Evolutionary conservation across 73 alveolate genomes (phyloP).

Genomic region (Paramecium primaurelia): DNA sequence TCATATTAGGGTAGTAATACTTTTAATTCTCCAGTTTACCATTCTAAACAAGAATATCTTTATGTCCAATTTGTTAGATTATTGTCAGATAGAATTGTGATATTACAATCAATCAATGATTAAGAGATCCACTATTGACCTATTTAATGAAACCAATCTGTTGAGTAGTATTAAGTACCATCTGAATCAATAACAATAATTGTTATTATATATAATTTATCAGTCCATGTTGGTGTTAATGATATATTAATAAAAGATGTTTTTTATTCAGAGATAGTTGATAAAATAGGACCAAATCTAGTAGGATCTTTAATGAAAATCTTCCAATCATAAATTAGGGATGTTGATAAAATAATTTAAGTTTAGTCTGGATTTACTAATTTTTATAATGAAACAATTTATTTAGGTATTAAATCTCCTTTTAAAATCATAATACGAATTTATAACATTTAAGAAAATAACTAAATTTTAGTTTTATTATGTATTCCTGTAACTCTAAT

Average conservation of each 20-base stretch:
- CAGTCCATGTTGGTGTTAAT: background rate
- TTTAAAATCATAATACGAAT: background rate
- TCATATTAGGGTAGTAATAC: background rate
- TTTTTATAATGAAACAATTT: background rate
- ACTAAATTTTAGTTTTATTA: background rate
- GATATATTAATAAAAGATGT: background rate
- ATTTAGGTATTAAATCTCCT: background rate
- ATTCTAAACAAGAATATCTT: background rate
- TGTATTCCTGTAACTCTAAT: background rate
- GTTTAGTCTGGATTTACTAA: background rate
- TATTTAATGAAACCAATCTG: background rate
- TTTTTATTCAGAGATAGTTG: background rate
- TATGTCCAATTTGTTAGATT: background rate
- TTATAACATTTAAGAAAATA: background rate
- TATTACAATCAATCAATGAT: background rate
- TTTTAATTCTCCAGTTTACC: background rate
- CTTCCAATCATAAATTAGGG: background rate
- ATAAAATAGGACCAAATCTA: background rate
- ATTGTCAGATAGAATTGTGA: background rate
- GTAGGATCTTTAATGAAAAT: background rate
- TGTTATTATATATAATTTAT: background rate
- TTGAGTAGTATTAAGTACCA: background rate
- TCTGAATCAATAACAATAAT: background rate
- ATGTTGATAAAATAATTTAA: background rate
- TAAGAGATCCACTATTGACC: background rate